phyloP scores from a whole-genome alignment of 768 basidiomycete genomes.

The Zangia roseola region DNA sequence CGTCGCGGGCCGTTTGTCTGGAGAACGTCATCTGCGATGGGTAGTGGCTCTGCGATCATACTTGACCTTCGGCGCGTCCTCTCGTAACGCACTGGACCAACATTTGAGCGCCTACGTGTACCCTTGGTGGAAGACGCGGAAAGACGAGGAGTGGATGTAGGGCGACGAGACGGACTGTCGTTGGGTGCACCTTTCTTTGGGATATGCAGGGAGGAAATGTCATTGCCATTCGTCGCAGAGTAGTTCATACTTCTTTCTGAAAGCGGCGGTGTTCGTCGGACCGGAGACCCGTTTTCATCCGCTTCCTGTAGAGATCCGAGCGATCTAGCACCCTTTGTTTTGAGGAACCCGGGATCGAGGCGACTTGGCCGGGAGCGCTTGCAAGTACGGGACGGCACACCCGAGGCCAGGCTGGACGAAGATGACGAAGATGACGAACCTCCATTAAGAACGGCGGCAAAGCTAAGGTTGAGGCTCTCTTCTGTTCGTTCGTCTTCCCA shows the following conservation, averaged over 20 bases:
- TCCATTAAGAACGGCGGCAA: slow-evolving; percentile 33
- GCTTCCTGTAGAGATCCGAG: slow-evolving; percentile 70
- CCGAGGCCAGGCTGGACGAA: slow-evolving; percentile 28
- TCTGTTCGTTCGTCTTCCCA: slow-evolving; percentile 91
- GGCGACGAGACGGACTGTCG: slow-evolving; percentile 51
- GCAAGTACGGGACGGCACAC: slow-evolving; percentile 13
- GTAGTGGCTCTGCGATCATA: slow-evolving; percentile 69
- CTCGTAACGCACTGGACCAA: slow-evolving; percentile 74
- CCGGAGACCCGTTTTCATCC: slow-evolving; percentile 54
- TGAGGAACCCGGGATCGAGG: slow-evolving; percentile 68
- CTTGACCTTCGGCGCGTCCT: slow-evolving; percentile 76
- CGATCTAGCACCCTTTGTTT: slow-evolving; percentile 44
- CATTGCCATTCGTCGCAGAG: slow-evolving; percentile 25
- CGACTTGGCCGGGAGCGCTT: slow-evolving; percentile 63
- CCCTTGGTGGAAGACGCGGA: slow-evolving; percentile 37
- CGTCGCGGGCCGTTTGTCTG: slow-evolving; percentile 40
- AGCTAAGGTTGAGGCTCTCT: slow-evolving; percentile 63
- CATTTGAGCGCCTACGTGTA: slow-evolving; percentile 63
- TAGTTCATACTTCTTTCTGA: slow-evolving; percentile 70
- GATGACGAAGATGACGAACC: slow-evolving; percentile 36
- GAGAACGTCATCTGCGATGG: slow-evolving; percentile 37
- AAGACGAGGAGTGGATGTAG: slow-evolving; percentile 42
- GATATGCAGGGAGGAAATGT: slow-evolving; percentile 24
- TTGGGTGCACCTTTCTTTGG: slow-evolving; percentile 36
- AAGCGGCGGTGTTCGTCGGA: slow-evolving; percentile 40